A percentile compares a stretch with the other conserved stretches of the same genome.
Evolutionary conservation across 768 basidiomycete genomes (phyloP).

Genomic region (Suillus alpinus): DNA sequence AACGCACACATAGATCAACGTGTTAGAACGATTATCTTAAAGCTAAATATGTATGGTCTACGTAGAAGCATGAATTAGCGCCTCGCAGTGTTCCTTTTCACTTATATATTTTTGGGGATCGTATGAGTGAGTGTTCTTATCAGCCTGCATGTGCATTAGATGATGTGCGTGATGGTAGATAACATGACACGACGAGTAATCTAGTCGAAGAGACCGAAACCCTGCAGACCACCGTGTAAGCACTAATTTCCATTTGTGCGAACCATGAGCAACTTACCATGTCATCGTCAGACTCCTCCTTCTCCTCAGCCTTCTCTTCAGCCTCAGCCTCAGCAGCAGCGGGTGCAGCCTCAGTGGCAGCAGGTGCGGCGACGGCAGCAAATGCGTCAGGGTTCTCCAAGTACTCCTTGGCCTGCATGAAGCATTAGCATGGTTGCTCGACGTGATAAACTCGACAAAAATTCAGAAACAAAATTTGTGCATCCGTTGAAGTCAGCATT

Average conservation of each 20-base stretch:
- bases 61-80: background rate
- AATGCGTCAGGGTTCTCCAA: constrained; percentile 99
- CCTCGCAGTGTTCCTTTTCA: background rate
- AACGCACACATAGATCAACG: constrained; percentile 2
- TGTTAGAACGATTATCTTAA: background rate
- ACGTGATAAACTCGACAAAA: background rate
- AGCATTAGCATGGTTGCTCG: constrained; percentile 8
- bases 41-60: background rate
- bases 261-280: constrained; percentile 53
- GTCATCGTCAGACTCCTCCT: constrained; percentile 85
- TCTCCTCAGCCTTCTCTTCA: constrained; percentile 78
- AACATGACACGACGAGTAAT: constrained; percentile 13
- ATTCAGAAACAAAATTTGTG: constrained; percentile 31
- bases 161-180: constrained; percentile 16
- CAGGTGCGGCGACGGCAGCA: constrained; percentile 71
- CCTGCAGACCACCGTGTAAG: constrained; percentile 41
- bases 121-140: constrained; percentile 1
- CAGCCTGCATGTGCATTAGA: constrained; percentile 20
- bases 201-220: constrained; percentile 94
- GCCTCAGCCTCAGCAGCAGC: constrained; percentile 57
- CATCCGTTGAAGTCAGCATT: constrained; percentile 68
- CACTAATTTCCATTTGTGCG: background rate
- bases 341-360: constrained; percentile 46
- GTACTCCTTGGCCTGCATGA: constrained; percentile 82
- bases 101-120: background rate